Percentiles rank a stretch among this genome's conserved stretches.
Conservation (phyloP, 1,284 basidiomycete genomes). For the Moniliella sp. region DNA sequence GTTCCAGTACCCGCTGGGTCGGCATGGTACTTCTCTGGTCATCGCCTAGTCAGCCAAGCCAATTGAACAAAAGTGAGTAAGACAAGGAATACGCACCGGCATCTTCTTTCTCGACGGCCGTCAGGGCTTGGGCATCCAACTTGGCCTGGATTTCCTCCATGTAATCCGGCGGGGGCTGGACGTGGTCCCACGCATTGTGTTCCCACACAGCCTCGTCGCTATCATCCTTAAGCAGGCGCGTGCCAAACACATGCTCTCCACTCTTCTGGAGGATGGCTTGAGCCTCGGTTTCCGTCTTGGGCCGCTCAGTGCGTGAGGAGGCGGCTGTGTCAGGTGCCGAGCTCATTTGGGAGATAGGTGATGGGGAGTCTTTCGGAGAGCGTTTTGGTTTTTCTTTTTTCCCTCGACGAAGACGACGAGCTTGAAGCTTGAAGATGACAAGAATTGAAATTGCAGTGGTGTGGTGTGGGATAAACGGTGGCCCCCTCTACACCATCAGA, state of each 20-base stretch:
- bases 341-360: too few species aligned
- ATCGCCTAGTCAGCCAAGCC: too few species aligned
- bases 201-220: slow-evolving; percentile 9
- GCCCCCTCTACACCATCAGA: too few species aligned
- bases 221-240: slow-evolving; percentile 9
- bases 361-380: too few species aligned
- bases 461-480: too few species aligned
- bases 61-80: neutral
- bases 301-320: too few species aligned
- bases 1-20: slow-evolving; percentile 22
- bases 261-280: slow-evolving; percentile 1
- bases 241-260: slow-evolving; percentile 7
- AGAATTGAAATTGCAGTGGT: too few species aligned
- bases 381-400: too few species aligned
- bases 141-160: slow-evolving; percentile 8
- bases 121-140: slow-evolving; percentile 13
- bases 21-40: slow-evolving; percentile 12
- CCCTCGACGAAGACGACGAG: too few species aligned
- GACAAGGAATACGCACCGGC: slow-evolving; percentile 3
- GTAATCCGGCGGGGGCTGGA: slow-evolving; percentile 16
- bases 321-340: too few species aligned
- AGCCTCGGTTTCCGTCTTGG: slow-evolving; percentile 1
- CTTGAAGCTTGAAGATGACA: too few species aligned
- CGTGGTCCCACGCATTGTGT: slow-evolving; percentile 31
- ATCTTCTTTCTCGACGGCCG: slow-evolving; percentile 11